These are phyloP conservation scores for Claviceps purpurea DNA, from an alignment of 2,329 filamentous ascomycete genomes.

Conservation along the genomic window DNA sequence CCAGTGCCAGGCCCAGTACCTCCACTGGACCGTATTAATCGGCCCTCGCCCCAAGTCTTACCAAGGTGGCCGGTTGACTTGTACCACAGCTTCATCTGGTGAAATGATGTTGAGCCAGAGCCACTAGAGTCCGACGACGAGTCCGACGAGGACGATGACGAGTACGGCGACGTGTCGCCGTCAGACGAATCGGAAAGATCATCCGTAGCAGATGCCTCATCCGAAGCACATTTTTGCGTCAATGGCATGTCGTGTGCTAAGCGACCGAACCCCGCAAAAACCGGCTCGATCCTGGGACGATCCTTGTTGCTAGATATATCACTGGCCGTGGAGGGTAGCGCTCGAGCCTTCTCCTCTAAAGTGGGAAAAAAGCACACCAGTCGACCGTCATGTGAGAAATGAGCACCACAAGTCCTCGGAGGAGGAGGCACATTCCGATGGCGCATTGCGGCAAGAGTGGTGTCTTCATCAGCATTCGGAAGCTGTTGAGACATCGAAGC, in stretches of 20 bases:
- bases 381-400: constrained; percentile 48
- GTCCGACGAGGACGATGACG: constrained; percentile 18
- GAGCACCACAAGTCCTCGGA: constrained; percentile 45
- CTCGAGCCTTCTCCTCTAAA: constrained; percentile 47
- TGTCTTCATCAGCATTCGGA: constrained; percentile 39
- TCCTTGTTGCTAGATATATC: constrained; percentile 34
- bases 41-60: constrained; percentile 43
- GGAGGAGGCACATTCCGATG: constrained; percentile 41
- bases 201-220: constrained; percentile 38
- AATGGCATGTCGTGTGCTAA: constrained; percentile 38
- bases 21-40: constrained; percentile 45
- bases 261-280: constrained; percentile 44
- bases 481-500: constrained; percentile 51
- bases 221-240: constrained; percentile 30
- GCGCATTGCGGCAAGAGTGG: constrained; percentile 36
- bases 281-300: constrained; percentile 38
- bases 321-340: constrained; percentile 32
- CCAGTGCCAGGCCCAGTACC: constrained; percentile 39
- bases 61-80: constrained; percentile 36
- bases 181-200: constrained; percentile 37
- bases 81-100: constrained; percentile 45
- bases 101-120: constrained; percentile 50
- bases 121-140: constrained; percentile 28
- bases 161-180: constrained; percentile 33
- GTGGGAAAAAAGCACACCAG: constrained; percentile 57